A percentile compares a stretch with the other conserved stretches of the same genome.
Conservation (phyloP, 176 grass and related monocot species). For the Lolium perenne region DNA sequence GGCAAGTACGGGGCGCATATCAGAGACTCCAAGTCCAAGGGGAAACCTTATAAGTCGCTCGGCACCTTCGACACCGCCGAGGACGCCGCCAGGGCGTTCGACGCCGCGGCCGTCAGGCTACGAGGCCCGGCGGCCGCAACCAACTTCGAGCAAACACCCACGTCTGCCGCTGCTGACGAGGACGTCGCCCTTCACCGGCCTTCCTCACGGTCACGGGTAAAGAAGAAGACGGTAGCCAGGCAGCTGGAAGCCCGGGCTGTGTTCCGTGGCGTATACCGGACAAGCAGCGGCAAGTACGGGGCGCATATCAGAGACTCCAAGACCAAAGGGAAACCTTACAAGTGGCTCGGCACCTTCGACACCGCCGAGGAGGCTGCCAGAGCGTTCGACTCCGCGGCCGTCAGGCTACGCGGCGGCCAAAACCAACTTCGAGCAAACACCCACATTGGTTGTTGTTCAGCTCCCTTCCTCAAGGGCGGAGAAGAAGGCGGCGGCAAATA, state of each 20-base stretch:
- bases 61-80: constrained; percentile 98
- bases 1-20: background rate
- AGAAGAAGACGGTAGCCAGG: too few relatives aligned
- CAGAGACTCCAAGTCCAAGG: too few relatives aligned
- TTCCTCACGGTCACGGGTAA: too few relatives aligned
- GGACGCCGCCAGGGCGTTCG: constrained; percentile 96
- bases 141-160: background rate
- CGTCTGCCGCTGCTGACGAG: background rate
- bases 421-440: background rate
- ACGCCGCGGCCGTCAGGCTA: constrained; percentile 18
- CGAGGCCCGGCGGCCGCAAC: background rate
- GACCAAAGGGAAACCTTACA: too few relatives aligned
- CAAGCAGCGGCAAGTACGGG: too few relatives aligned
- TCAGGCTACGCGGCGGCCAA: background rate
- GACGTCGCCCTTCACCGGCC: background rate
- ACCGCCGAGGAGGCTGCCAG: background rate
- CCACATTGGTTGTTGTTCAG: too few relatives aligned
- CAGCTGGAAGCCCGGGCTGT: too few relatives aligned
- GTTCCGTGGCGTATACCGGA: too few relatives aligned
- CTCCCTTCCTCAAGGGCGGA: background rate
- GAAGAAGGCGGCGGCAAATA: background rate
- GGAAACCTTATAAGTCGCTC: constrained; percentile 32
- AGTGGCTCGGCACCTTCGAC: background rate
- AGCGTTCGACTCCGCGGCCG: background rate
- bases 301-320: too few relatives aligned